Base-by-base conservation (phyloP, 169 alveolate genomes). In the Cryptosporidium parvum region DNA sequence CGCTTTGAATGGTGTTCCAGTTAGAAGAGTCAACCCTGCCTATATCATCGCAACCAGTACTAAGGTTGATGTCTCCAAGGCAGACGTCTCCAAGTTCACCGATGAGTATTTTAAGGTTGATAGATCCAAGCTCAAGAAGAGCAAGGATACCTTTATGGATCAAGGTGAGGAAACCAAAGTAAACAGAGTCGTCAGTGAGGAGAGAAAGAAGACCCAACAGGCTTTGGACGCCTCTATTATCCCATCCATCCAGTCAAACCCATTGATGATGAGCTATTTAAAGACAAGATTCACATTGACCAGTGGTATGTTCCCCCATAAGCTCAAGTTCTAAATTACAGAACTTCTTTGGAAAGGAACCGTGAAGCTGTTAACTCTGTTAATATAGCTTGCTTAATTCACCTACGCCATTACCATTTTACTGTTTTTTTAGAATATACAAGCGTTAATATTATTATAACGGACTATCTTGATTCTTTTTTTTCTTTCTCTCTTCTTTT, bases 1-100 rank as follows among this genome's bases (percentile, higher is more conserved):
- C 96, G 94, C 96, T 73, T 92, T 97, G 75, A 98, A 98, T 92
- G 99, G 99, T 37, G 99, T 97, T 52, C 99, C 99, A 10, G 94
- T 98, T 85, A 96, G 97, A 94, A 96, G 99, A 92, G 99, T 97
- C 56, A 97, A 97, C 95, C 98, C 97, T 80, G 97, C 99, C 58
- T 97, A 96, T 93, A 97, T 97, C 84, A 93, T 97, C 65, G 98
- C 99, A 68, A 98, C 99, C 9, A 93, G 98, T 86, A 97, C 99
- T 48, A 96, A 96, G 86, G 94, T 98, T 75, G 95, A 92, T 42
- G 85, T 93, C 33, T 94, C 95, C 26, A 93, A 91, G 92, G 93
- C 95, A 61, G 93, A 93, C 68, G 94, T 92, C 39, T 48, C 92
- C 29, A 95, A 93, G 91, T 71, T 95, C 87, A 91, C 93, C 12